Evolutionary conservation across 345 rosid species (phyloP), one percentile per base, ranked within the genome.

Genomic region (Erucastrum elatum): DNA sequence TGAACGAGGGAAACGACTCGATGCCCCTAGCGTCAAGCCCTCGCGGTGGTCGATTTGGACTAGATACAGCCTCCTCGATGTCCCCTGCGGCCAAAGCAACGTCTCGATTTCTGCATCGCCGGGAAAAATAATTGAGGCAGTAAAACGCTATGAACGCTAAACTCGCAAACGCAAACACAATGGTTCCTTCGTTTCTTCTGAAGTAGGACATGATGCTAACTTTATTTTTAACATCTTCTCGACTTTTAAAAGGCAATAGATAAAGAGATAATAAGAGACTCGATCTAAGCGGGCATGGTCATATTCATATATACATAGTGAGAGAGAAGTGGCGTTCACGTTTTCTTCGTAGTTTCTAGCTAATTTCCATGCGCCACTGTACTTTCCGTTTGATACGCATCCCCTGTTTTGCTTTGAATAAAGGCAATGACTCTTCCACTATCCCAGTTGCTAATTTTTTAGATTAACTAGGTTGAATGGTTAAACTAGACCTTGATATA

Each of bases 11-110:
- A 59, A 90, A 87, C 5, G 88, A 80, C 53, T 76, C 82, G 51
- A 91, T 85, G 44, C 87, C 81, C n/a, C 79, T 67, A 21, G 82
- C 72, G 29, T 86, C 92, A 15, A 91, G 87, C n/a, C 97, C 97
- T 68, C 68, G 30, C 21, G 67, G 53, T 33, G 51, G 13, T 12
- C 79, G 31, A n/a, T 71, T 74, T 76, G 66, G 63, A 79, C 75
- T 2, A 87, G 85, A 2, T 4, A 56, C 81, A 74, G 9, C 58
- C 66, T 51, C 83, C 64, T 10, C 25, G 31, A 10, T 78, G 83
- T 6, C 74, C 46, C 2, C 10, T 13, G 71, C 2, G 5, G 49
- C 1, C 0, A 11, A 33, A 70, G 11, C 46, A 37, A 2, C 13
- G 0, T 33, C 5, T 11, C 21, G 55, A 33, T 17, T 51, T 49